A percentile compares a stretch with the other conserved stretches of the same genome.
Conservation (phyloP, 257 asterid genomes). For the Jacaranda copaia region DNA sequence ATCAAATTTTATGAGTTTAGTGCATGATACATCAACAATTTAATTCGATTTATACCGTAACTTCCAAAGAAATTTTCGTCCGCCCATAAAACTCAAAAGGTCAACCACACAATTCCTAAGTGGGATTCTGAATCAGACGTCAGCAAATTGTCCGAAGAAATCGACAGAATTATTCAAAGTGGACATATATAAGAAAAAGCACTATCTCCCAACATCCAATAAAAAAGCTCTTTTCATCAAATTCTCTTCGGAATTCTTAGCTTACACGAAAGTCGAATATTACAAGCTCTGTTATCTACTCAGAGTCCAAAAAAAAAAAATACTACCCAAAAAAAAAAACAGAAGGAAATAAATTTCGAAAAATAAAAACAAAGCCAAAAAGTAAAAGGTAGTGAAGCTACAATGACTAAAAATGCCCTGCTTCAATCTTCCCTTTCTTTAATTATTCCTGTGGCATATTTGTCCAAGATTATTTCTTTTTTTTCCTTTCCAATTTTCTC, state of each 20-base stretch:
- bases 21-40: no score
- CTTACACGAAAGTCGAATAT: slow-evolving; percentile 34
- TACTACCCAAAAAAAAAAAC: not conserved
- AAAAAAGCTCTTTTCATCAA: slow-evolving; percentile 38
- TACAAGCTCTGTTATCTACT: slow-evolving; percentile 44
- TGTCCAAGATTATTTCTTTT: not conserved
- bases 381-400: not conserved
- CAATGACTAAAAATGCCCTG: slow-evolving; percentile 43
- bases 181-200: slow-evolving; percentile 40
- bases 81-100: not conserved
- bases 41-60: no score
- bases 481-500: not conserved
- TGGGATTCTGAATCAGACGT: slow-evolving; percentile 59
- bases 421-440: slow-evolving; percentile 17
- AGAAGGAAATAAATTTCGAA: no score
- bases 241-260: slow-evolving; percentile 36
- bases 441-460: not conserved
- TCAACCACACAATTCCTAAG: not conserved
- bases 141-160: slow-evolving; percentile 36
- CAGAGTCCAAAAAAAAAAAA: not conserved
- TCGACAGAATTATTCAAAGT: slow-evolving; percentile 40
- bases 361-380: not conserved
- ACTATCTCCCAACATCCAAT: slow-evolving; percentile 38
- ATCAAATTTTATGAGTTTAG: no score
- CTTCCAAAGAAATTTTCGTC: not conserved